These are phyloP conservation scores for Solanum commersonii DNA, from an alignment of 257 asterid species.

Conservation along the genomic window DNA sequence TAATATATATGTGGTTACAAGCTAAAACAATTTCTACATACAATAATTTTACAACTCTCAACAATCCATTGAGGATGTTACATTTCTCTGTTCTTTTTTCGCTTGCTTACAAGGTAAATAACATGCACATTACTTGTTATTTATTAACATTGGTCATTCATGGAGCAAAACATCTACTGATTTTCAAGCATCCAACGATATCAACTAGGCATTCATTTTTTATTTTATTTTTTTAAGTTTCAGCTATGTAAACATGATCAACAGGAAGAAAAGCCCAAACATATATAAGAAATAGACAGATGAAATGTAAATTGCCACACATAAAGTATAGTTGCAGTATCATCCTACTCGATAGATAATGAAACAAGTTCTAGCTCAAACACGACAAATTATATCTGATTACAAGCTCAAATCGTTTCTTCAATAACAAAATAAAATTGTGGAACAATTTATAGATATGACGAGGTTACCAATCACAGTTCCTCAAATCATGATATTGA, in stretches of 20 bases:
- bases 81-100: neutral
- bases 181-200: neutral
- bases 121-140: neutral
- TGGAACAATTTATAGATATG: neutral
- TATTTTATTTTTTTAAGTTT: neutral
- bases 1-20: neutral
- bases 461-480: neutral
- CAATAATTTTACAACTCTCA: neutral
- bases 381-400: neutral
- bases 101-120: neutral
- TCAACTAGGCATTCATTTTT: neutral
- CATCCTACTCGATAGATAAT: neutral
- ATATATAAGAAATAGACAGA: neutral
- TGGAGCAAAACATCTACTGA: neutral
- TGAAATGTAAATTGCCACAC: neutral
- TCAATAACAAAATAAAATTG: neutral
- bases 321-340: neutral
- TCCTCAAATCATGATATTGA: neutral
- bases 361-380: neutral
- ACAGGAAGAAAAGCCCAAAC: neutral
- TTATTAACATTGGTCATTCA: neutral
- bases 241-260: neutral
- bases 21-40: neutral
- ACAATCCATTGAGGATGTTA: neutral
- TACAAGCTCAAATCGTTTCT: neutral